Conservation (phyloP, 768 basidiomycete genomes). For the Tylopilus balloui region DNA sequence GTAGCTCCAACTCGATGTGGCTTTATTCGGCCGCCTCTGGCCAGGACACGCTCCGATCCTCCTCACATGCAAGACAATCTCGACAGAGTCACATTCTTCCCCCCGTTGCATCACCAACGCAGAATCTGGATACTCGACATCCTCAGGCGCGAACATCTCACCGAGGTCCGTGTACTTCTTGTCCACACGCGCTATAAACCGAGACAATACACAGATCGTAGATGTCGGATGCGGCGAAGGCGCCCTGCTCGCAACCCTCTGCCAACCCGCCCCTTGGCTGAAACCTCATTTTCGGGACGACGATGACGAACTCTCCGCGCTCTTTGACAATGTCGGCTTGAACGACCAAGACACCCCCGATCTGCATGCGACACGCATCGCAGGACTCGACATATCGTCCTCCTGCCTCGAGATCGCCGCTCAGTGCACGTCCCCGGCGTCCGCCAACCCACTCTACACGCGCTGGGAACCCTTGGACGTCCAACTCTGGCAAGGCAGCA, state of each 20-base stretch:
- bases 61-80: slow-evolving; percentile 15
- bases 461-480: slow-evolving; percentile 70
- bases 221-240: slow-evolving; percentile 88
- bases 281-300: slow-evolving; percentile 27
- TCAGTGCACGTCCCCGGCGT: slow-evolving; percentile 42
- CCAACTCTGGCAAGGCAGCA: slow-evolving; percentile 70
- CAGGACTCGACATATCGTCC: slow-evolving; percentile 64
- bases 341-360: slow-evolving; percentile 46
- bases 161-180: slow-evolving; percentile 38
- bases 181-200: neutral
- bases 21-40: slow-evolving; percentile 24
- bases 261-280: slow-evolving; percentile 73
- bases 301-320: slow-evolving; percentile 17
- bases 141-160: slow-evolving; percentile 52
- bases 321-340: slow-evolving; percentile 21
- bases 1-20: no score
- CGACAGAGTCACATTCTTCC: slow-evolving; percentile 56
- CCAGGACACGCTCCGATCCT: neutral
- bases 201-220: slow-evolving; percentile 51
- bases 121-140: slow-evolving; percentile 67
- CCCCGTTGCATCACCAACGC: slow-evolving; percentile 63
- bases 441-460: slow-evolving; percentile 28
- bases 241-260: slow-evolving; percentile 61
- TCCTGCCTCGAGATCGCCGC: slow-evolving; percentile 53
- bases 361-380: slow-evolving; percentile 52